These are phyloP conservation scores for Jacaranda copaia DNA, from an alignment of 257 asterid genomes.

Conservation along the genomic window DNA sequence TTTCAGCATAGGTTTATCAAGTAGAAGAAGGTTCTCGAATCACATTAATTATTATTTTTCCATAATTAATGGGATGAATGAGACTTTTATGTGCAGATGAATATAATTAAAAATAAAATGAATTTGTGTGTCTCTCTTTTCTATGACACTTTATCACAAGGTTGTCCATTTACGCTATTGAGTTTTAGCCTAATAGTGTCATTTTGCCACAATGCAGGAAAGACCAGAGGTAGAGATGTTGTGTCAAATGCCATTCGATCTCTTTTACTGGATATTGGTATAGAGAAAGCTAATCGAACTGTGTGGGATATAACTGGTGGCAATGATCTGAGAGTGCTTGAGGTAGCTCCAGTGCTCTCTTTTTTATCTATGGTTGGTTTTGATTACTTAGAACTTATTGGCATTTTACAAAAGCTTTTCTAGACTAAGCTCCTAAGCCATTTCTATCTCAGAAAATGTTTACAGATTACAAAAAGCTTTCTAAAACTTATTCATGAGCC, in stretches of 20 bases:
- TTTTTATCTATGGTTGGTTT: too few relatives aligned
- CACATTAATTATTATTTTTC: conserved; percentile 12
- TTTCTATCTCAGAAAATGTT: too few relatives aligned
- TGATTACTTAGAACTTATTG: too few relatives aligned
- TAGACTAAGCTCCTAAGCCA: too few relatives aligned
- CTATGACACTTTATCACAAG: too few relatives aligned
- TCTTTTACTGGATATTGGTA: conserved; percentile 88
- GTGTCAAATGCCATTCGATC: conserved; percentile 89
- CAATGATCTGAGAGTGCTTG: conserved; percentile 84
- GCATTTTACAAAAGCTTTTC: too few relatives aligned
- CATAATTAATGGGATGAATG: conserved; percentile 3
- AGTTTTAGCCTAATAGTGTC: conserved; percentile 31
- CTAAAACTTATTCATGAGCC: too few relatives aligned
- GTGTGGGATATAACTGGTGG: conserved; percentile 99
- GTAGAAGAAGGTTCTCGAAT: too few relatives aligned
- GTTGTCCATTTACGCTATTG: too few relatives aligned
- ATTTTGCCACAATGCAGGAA: conserved; percentile 60
- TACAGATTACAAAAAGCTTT: too few relatives aligned
- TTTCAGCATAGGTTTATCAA: too few relatives aligned
- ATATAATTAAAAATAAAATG: conserved; percentile 7
- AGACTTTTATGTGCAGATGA: not conserved
- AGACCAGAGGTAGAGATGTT: conserved; percentile 93
- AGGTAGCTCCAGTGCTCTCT: too few relatives aligned
- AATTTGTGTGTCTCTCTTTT: conserved; percentile 12
- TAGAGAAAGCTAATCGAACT: conserved; percentile 94